Base-by-base conservation (phyloP, 345 rosid genomes). In the Turnera subulata region DNA sequence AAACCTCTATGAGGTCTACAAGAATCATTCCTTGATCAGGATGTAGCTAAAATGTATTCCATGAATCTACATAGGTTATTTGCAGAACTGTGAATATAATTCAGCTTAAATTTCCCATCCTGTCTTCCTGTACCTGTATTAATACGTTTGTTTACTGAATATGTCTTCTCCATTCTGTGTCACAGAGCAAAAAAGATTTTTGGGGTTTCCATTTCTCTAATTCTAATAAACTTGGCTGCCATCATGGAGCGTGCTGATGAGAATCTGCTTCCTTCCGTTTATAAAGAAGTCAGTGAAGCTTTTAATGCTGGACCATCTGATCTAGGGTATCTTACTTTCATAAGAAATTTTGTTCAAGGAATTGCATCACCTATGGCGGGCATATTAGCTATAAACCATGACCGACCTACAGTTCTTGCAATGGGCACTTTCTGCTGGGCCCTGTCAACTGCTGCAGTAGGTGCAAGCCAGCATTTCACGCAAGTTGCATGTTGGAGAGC, bases 241-340 rank as follows among this genome's bases (percentile, higher is more conserved):
- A 82, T 89, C 33, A 93, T 93, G 99, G 99, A 93, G 59, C 75
- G 91, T 9, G 97, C 99, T 22, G 99, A 93, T 29, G 99, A 93
- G 75, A 93, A 89, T 70, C 89, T 89, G 25, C 81, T 93, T 24
- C 99, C 97, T 3, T 67, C 99, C 15, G 97, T 93, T 46, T 89
- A 93, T 66, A 93, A 86, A 84, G 99, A 93, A 93, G 96, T 93
- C 43, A 93, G 99, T 49, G 97, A 86, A 79, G 94, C 96, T 29
- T 93, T 93, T 71, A 82, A 69, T 44, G 96, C 91, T 1, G 97
- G 99, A 12, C 96, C 99, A 6, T 82, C 94, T 25, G 96, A 93
- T 76, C 80, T 93, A 22, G 97, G 99, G 9, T 93, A 93, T 71
- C 89, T 93, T 55, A 85, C 99, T 62, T 93, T 93, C 81, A 72